Percentiles rank a stretch among this genome's conserved stretches.
Conservation (phyloP, 1,284 basidiomycete genomes). For the Leccinum ponderosum region DNA sequence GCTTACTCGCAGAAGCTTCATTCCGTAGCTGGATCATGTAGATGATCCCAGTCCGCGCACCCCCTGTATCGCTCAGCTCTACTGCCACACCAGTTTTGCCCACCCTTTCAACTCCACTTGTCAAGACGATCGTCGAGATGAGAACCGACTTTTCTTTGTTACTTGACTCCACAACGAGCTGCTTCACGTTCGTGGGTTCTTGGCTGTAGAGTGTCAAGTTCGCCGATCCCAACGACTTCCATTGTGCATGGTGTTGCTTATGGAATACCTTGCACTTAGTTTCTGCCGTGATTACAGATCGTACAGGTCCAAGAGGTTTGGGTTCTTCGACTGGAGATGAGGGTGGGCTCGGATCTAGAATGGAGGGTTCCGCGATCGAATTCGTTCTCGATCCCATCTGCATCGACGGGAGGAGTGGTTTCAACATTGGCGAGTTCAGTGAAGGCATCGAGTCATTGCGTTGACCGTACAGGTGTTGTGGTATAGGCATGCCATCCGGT, state of each 20-base stretch:
- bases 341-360: conserved; percentile 75
- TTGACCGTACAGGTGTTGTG: conserved; percentile 25
- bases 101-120: conserved; percentile 96
- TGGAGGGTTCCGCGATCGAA: conserved; percentile 52
- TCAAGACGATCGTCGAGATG: conserved; percentile 94
- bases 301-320: conserved; percentile 63
- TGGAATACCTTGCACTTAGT: conserved; percentile 99
- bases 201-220: conserved; percentile 87
- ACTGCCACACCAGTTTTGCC: conserved; percentile 98
- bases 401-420: conserved; percentile 62
- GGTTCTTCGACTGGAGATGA: conserved; percentile 68
- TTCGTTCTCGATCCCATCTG: conserved; percentile 51
- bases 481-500: conserved; percentile 41
- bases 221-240: conserved; percentile 93
- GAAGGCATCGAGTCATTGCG: conserved; percentile 22
- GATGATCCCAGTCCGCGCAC: conserved; percentile 90
- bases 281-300: conserved; percentile 78
- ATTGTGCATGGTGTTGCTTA: conserved; percentile 93
- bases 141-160: conserved; percentile 75
- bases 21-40: conserved; percentile 97
- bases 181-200: conserved; percentile 86
- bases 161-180: conserved; percentile 93
- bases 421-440: conserved; percentile 48
- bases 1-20: conserved; percentile 80
- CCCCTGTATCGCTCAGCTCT: conserved; percentile 85